Base-by-base conservation (phyloP, 176 grass and related monocot species). In the Alopecurus myosuroides region DNA sequence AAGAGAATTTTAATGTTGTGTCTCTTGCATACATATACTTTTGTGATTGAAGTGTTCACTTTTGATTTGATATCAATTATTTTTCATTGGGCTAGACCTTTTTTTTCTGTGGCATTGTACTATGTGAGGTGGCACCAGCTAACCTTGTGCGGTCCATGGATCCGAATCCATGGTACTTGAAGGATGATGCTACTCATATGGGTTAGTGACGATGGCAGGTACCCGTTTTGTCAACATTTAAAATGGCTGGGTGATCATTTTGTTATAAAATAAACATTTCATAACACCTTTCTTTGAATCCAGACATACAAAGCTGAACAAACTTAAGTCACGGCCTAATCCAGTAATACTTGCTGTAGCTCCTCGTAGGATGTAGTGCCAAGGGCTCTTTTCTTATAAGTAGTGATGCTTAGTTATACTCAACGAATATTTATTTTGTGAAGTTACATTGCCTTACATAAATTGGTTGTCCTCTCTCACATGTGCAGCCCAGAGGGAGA, bases 401-500 rank as follows among this genome's bases (percentile, higher is more conserved):
- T 49, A 19, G 71, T 71, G 20, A 85, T 64, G 20, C 11, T 3
- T 19, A 81, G 3, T 82, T 74, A 81, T 65, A 12, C 39, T 6
- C 36, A 35, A 41, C 39, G 1, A 14, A 53, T 69, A 70, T 30
- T 66, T 79, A 19, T 67, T 74, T 74, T n/a, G 22, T 12, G 26
- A 61, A 60, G 37, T 81, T 28, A 30, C 5, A 14, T 46, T 34
- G 37, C 23, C 39, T 20, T 77, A 7, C 37, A 19, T 46, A 51
- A 67, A 15, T 61, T 11, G 36, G 68, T 41, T 15, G 20, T 58
- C 23, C 37, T 90, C 51, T 92, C 23, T 74, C 81, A 72, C 49
- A 74, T 76, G 66, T 88, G 71, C 88, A 98, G 95, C 85, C 70
- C 95, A 98, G 74, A 90, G 95, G 77, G 95, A 98, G 85, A 98